These are phyloP conservation scores for Dictyostelium purpureum DNA, from an alignment of 78 protist genomes.

Conservation along the genomic window DNA sequence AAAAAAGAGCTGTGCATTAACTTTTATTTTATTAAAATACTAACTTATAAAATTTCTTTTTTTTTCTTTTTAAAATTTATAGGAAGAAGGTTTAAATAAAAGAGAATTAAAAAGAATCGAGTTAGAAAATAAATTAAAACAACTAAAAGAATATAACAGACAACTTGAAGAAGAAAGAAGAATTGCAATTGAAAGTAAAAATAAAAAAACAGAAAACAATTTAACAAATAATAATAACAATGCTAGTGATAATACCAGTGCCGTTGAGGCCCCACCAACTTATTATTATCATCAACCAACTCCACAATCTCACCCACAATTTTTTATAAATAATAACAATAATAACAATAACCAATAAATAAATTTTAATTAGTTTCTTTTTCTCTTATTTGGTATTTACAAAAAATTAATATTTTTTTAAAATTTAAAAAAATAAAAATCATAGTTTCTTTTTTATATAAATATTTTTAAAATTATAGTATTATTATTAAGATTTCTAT, in stretches of 20 bases:
- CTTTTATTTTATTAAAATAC: background rate
- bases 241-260: background rate
- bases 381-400: background rate
- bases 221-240: too few species aligned
- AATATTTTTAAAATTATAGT: background rate
- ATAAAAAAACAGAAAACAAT: background rate
- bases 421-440: too few species aligned
- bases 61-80: background rate
- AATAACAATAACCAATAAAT: background rate
- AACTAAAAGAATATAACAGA: slow-evolving; percentile 22
- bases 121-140: slow-evolving; percentile 37
- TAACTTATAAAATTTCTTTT: background rate
- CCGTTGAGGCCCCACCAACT: background rate
- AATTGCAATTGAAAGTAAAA: slow-evolving; percentile 29
- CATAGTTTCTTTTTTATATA: too few species aligned
- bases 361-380: background rate
- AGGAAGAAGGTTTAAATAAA: background rate
- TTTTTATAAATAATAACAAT: background rate
- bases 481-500: background rate
- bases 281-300: background rate
- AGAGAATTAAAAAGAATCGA: background rate
- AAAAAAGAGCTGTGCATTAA: background rate
- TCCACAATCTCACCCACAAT: background rate
- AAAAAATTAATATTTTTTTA: too few species aligned
- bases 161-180: slow-evolving; percentile 51